Base-by-base conservation (phyloP, 2,329 filamentous ascomycete species). In the Orbilia quercus region DNA sequence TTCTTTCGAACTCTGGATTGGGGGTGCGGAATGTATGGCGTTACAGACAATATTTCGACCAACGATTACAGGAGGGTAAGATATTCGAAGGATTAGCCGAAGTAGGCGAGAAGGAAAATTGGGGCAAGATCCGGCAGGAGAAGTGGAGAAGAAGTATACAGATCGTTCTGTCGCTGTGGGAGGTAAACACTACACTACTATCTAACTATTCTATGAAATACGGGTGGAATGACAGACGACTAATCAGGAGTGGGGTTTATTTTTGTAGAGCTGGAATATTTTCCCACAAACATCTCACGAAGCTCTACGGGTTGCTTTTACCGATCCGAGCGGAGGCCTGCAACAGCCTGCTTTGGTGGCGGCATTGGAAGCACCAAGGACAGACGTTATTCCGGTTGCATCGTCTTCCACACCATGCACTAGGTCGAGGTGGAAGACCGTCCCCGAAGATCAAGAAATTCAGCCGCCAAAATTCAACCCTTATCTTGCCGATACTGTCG, bases 21-120 rank as follows among this genome's bases (percentile, higher is more conserved):
- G 90, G 89, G 1, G 88, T 94, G 22, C 88, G 91, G 1, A 91
- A 93, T 79, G 91, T 91, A 1, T 96, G 92, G 91, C 89, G 92
- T 59, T 96, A 92, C 78, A 85, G 92, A 20, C 88, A 90, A 76
- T 84, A 94, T 1, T 92, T 96, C 74, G 92, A 96, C 79, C 83
- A 84, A 0, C 87, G 89, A 0, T 83, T 97, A 22, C 87, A 87
- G 28, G 82, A 86, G 7, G 86, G 88, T 64, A 86, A 87, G 66
- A 87, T 89, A 0, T 96, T 96, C 77, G 90, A 91, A 78, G 84
- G 86, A 47, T 84, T 97, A 1, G 92, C 92, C 0, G 82, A 86
- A 63, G 85, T 96, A 71, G 88, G 92, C 6, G 88, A 89, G 77
- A 88, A 87, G 60, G 82, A 90, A 20, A 84, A 85, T 47, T 96